Base-by-base conservation (phyloP, 2,329 filamentous ascomycete genomes). In the Cylindrodendrum hubeiense region DNA sequence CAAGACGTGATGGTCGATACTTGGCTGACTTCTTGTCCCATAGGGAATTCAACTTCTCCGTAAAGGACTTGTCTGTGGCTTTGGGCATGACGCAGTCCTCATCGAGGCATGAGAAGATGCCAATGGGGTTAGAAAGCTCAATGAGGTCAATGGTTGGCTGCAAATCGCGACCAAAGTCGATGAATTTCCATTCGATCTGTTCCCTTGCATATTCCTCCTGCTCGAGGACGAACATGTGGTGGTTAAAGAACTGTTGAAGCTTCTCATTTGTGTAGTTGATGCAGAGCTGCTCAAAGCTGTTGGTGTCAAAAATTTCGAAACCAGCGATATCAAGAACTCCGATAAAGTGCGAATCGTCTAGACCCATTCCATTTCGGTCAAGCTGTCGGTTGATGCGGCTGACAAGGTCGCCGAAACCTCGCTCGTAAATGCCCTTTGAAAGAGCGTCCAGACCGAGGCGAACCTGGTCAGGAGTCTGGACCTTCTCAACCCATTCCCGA, bases 231-330 rank as follows among this genome's bases (percentile, higher is more conserved):
- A 99, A 99, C 96, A 99, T 99, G 83, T 99, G 97, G 78, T 99
- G 96, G 75, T 99, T 99, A 87, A 99, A 99, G 80, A 99, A 99
- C 73, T 99, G 96, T 76, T 99, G 96, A 7, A 99, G 89, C 79
- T 98, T 99, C 80, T 99, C 96, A 81, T 99, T 99, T 67, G 97
- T 98, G 81, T 99, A 99, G 81, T 99, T 99, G 86, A 99, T 99
- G 84, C 96, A 99, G 6, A 99, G 87, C 79, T 99, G 96, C 79
- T 99, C 96, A 75, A 99, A 99, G 83, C 95, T 98, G 83, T 99
- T 99, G 75, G 93, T 89, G 73, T 99, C 95, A 74, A 99, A 99
- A 64, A 99, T 99, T 77, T 99, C 96, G 80, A 99, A 99, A 66
- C 96, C 96, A 69, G 97, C 97, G 80, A 99, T 99, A 88, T 99